Percentiles rank a stretch among this genome's conserved stretches.
phyloP scores from a whole-genome alignment of 75 land plant species.

The Azolla pinnata region DNA sequence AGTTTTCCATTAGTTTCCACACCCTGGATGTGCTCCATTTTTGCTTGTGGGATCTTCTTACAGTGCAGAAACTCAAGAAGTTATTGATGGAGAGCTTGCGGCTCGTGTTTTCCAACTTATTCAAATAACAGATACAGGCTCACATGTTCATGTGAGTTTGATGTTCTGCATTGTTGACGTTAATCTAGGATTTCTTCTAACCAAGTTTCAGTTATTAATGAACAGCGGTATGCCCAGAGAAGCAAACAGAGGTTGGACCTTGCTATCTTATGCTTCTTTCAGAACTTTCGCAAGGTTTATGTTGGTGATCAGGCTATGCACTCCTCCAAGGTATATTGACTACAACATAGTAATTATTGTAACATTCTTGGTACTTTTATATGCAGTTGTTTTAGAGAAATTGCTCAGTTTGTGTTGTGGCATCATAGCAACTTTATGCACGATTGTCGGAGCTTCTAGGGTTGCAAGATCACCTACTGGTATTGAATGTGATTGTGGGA shows the following conservation, averaged over 20 bases:
- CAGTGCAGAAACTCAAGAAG: conserved; percentile 86
- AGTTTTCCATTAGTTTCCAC: neutral
- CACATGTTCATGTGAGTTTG: conserved; percentile 53
- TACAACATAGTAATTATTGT: neutral
- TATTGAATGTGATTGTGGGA: conserved; percentile 71
- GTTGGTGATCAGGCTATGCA: conserved; percentile 96
- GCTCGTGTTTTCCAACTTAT: conserved; percentile 88
- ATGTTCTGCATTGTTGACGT: neutral
- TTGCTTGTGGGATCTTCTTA: neutral
- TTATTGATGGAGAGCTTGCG: conserved; percentile 93
- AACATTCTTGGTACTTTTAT: neutral
- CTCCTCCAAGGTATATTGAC: conserved; percentile 69
- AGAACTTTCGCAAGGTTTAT: conserved; percentile 82
- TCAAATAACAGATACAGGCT: conserved; percentile 72
- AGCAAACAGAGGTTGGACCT: conserved; percentile 91
- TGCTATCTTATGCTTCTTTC: conserved; percentile 80
- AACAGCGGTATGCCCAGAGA: conserved; percentile 63
- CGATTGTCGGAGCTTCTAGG: conserved; percentile 86
- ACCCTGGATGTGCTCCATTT: neutral
- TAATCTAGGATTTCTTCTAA: neutral
- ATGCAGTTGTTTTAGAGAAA: conserved; percentile 2
- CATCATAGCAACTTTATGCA: conserved; percentile 78
- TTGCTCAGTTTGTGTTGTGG: conserved; percentile 3
- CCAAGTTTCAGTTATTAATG: neutral
- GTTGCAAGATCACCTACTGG: conserved; percentile 68